These are phyloP conservation scores for Scheffersomyces titani DNA, from an alignment of 1,139 yeast species.

Conservation along the genomic window DNA sequence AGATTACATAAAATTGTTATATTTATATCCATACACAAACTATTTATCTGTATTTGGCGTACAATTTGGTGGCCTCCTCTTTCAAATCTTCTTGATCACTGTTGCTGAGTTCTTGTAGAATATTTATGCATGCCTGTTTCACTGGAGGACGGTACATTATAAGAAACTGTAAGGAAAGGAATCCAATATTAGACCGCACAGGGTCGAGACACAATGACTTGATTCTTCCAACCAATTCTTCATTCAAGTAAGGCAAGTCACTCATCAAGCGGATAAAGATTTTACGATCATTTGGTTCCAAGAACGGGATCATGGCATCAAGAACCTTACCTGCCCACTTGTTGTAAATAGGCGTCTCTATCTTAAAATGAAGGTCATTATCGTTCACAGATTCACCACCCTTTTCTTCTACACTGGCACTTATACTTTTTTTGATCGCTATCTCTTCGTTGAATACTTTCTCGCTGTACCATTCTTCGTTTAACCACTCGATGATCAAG, in stretches of 20 bases:
- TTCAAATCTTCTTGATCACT: slow-evolving; percentile 55
- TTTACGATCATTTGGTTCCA: slow-evolving; percentile 79
- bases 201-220: slow-evolving; percentile 86
- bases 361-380: slow-evolving; percentile 14
- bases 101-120: slow-evolving; percentile 58
- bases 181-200: slow-evolving; percentile 74
- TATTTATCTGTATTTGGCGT: slow-evolving; percentile 43
- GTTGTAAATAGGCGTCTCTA: slow-evolving; percentile 51
- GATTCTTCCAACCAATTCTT: slow-evolving; percentile 60
- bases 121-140: slow-evolving; percentile 61
- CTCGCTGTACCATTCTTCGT: slow-evolving; percentile 93
- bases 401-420: slow-evolving; percentile 15
- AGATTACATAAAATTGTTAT: neutral
- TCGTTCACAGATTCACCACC: slow-evolving; percentile 8
- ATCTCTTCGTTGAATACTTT: slow-evolving; percentile 41
- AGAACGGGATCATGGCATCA: slow-evolving; percentile 79
- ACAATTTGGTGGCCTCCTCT: slow-evolving; percentile 53
- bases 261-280: slow-evolving; percentile 79
- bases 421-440: slow-evolving; percentile 13
- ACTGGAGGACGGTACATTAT: slow-evolving; percentile 92
- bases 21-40: neutral
- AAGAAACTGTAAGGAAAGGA: slow-evolving; percentile 75
- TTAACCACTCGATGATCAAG: slow-evolving; percentile 87
- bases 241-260: slow-evolving; percentile 78
- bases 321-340: slow-evolving; percentile 73